Percentiles rank a stretch among this genome's conserved stretches.
Evolutionary conservation across 1,139 yeast species (phyloP).

Genomic region (Hyphopichia khmerensis): DNA sequence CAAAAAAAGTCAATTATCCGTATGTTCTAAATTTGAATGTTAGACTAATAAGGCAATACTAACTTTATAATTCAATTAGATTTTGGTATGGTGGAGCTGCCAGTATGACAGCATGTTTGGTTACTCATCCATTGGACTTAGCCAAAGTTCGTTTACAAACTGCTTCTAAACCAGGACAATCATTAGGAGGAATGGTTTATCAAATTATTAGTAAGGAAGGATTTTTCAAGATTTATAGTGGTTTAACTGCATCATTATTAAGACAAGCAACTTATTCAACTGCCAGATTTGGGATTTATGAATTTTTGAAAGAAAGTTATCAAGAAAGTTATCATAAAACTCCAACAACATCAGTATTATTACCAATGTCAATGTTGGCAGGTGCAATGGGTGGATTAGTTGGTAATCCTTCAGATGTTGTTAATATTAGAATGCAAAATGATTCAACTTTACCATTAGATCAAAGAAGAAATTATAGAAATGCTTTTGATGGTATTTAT

Average conservation of each 20-base stretch:
- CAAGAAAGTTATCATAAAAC: constrained; percentile 33
- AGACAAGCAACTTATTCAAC: constrained; percentile 90
- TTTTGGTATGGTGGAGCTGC: constrained; percentile 60
- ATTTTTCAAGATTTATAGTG: constrained; percentile 66
- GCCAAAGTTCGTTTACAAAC: constrained; percentile 87
- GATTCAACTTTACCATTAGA: constrained; percentile 68
- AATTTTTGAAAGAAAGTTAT: constrained; percentile 60
- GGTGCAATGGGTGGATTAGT: constrained; percentile 83
- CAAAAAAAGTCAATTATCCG: constrained; percentile 1
- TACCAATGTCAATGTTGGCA: constrained; percentile 80
- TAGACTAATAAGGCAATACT: not conserved
- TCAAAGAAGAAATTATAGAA: constrained; percentile 70
- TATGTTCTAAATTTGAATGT: not conserved
- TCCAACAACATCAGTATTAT: constrained; percentile 44
- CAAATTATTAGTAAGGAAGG: constrained; percentile 68
- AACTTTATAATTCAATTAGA: constrained; percentile 17
- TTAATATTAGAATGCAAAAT: constrained; percentile 89
- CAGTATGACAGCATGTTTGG: constrained; percentile 64
- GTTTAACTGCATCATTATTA: constrained; percentile 75
- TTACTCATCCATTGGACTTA: constrained; percentile 73
- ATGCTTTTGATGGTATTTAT: constrained; percentile 74
- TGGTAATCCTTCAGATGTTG: constrained; percentile 88
- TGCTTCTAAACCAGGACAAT: constrained; percentile 61
- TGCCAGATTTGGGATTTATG: constrained; percentile 82
- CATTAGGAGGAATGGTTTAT: constrained; percentile 58